Base-by-base conservation (phyloP, 148 eudicot species). In the Euryodendron excelsum region DNA sequence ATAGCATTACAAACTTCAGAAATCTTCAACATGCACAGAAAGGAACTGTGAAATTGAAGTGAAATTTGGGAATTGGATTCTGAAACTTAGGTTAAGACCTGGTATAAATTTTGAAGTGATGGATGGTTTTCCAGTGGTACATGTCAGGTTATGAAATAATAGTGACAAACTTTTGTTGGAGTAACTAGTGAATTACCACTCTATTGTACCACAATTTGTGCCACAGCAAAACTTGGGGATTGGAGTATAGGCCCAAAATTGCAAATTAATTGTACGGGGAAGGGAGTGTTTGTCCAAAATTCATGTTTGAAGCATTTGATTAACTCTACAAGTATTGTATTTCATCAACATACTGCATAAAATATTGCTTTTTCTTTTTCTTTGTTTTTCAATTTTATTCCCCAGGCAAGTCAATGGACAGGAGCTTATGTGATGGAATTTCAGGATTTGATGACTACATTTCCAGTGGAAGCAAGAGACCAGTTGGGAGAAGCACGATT, bases 381-480 rank as follows among this genome's bases (percentile, higher is more conserved):
- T 27, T 56, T 30, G 58, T 59, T n/a, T n/a, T n/a, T n/a, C n/a
- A 7, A 33, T 83, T 77, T 25, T 52, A 27, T 27, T 77, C 33
- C 36, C n/a, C 88, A 94, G 98, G 83, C 95, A 62, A 88, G 92
- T 61, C 90, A 90, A 59, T 94, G 98, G 98, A 92, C 97, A 12
- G 98, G 98, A 80, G 92, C 78, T 59, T 94, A 93, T 81, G 81
- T 85, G 14, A 80, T 84, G 84, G 96, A 91, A 70, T 94, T 94
- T 78, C 79, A 87, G 72, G 89, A 90, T 81, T 73, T 94, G 78
- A 80, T 93, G 58, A 74, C 85, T 79, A 76, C 82, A 80, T 69
- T 90, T 37, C 81, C 88, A 23, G 79, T 65, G 52, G 87, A 79
- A 75, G 65, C 39, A 45, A 77, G 61, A 66, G 62, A 74, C 25